A percentile compares a stretch with the other conserved stretches of the same genome.
phyloP scores from a whole-genome alignment of 257 asterid genomes.

The Thymus quinquecostatus region DNA sequence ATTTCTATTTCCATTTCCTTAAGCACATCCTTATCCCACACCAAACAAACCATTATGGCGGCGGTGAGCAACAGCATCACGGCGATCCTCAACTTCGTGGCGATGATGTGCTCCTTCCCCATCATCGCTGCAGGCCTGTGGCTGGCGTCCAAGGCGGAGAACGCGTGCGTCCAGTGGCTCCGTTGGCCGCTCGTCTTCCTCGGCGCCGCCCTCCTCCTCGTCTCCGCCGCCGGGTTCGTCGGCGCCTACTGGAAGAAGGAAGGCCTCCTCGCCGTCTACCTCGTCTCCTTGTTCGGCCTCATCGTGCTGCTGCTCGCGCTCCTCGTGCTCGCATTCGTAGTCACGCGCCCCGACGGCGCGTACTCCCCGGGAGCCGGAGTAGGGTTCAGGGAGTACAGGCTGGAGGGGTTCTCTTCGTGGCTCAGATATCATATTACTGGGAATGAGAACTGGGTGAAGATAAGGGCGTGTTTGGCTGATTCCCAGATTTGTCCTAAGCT shows the following conservation, averaged over 20 bases:
- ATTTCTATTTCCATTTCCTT: conserved; percentile 15
- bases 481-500: conserved; percentile 66
- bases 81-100: conserved; percentile 81
- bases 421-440: conserved; percentile 62
- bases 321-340: conserved; percentile 80
- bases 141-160: conserved; percentile 87
- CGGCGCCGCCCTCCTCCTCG: conserved; percentile 66
- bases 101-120: conserved; percentile 89
- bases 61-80: conserved; percentile 88
- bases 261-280: conserved; percentile 73
- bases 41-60: conserved; percentile 52
- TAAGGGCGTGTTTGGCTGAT: conserved; percentile 85
- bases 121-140: conserved; percentile 83
- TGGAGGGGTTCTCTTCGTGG: conserved; percentile 76
- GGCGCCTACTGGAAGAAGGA: conserved; percentile 91
- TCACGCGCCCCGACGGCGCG: conserved; percentile 75
- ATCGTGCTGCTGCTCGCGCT: conserved; percentile 63
- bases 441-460: conserved; percentile 66
- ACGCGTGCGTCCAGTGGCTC: conserved; percentile 96
- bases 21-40: background rate
- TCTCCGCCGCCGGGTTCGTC: conserved; percentile 70
- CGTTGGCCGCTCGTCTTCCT: conserved; percentile 90
- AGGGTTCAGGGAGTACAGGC: conserved; percentile 66
- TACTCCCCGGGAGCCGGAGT: conserved; percentile 55
- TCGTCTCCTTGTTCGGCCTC: conserved; percentile 85